A percentile compares a stretch with the other conserved stretches of the same genome.
These are phyloP conservation scores for Pseudocercospora fuligena DNA, from an alignment of 2,329 filamentous ascomycete genomes.

Conservation along the genomic window DNA sequence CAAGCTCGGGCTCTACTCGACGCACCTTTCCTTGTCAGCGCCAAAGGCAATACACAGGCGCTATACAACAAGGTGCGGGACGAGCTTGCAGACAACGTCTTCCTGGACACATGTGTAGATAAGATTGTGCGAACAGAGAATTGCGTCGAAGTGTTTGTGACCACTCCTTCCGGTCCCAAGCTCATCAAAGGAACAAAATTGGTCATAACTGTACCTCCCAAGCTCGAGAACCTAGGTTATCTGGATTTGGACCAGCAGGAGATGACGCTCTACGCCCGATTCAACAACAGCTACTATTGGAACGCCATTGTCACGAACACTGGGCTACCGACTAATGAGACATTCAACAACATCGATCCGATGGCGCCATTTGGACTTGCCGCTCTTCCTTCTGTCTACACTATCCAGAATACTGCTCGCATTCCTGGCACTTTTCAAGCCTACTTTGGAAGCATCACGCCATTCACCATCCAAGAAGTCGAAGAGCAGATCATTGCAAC, in stretches of 20 bases:
- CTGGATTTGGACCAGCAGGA: conserved; percentile 45
- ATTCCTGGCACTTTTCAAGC: conserved; percentile 19
- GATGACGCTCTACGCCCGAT: conserved; percentile 44
- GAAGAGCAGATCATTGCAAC: conserved; percentile 23
- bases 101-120: conserved; percentile 30
- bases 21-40: neutral
- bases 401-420: conserved; percentile 1
- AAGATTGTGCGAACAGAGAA: conserved; percentile 20
- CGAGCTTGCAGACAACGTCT: conserved; percentile 34
- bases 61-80: conserved; percentile 27
- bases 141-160: conserved; percentile 38
- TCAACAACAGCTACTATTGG: conserved; percentile 40
- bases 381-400: conserved; percentile 26
- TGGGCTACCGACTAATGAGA: conserved; percentile 27
- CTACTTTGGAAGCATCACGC: conserved; percentile 24
- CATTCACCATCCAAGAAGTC: conserved; percentile 22
- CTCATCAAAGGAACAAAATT: conserved; percentile 48
- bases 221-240: conserved; percentile 44
- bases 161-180: conserved; percentile 39
- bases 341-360: conserved; percentile 26
- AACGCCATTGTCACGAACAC: conserved; percentile 28
- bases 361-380: conserved; percentile 25
- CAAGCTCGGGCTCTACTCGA: neutral
- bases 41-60: conserved; percentile 18
- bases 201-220: conserved; percentile 50